Base-by-base conservation (phyloP, 2,329 filamentous ascomycete species). In the Scolecobasidium constrictum region DNA sequence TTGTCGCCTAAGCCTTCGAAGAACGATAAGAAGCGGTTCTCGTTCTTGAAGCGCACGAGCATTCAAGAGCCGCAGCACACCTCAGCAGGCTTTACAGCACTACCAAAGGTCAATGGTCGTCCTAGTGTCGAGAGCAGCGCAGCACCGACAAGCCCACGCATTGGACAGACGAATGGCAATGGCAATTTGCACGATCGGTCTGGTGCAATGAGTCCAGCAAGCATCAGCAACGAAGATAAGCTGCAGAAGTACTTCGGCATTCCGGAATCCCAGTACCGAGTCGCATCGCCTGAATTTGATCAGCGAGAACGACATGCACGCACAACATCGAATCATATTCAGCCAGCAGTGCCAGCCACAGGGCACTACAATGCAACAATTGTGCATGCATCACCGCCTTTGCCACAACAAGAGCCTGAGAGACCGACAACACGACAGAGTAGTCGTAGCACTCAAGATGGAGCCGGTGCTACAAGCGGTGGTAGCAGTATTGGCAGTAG, bases 391-490 rank as follows among this genome's bases (percentile, higher is more conserved):
- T n/a, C 9, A 31, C 26, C 26, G n/a, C 9, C 9, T n/a, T 7
- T 31, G n/a, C 9, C 26, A n/a, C 9, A 9, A 7, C n/a, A 7
- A 7, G 26, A 31, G 9, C n/a, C 9, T 16, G 43, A 40, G 13
- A 28, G 35, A 35, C 34, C 23, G 16, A 22, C 21, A 7, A 46
- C 64, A 36, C 23, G 44, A 38, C 36, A 39, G 16, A 44, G 40
- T 26, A 16, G 34, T 34, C 49, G 55, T 35, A 67, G 61, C 28
- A 55, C 59, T 20, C 60, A 63, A 3, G n/a, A 55, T 65, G 28
- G 57, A 61, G 44, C 70, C 71, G 19, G 45, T 49, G 41, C 50
- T 44, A 38, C 46, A 49, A 17, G 47, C 52, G 28, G 58, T 55
- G 18, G 56, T 60, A 54, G 9, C 26, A 31, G 73, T 74, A 12